phyloP scores from a whole-genome alignment of 306 rosid species.

The Glycine soja region DNA sequence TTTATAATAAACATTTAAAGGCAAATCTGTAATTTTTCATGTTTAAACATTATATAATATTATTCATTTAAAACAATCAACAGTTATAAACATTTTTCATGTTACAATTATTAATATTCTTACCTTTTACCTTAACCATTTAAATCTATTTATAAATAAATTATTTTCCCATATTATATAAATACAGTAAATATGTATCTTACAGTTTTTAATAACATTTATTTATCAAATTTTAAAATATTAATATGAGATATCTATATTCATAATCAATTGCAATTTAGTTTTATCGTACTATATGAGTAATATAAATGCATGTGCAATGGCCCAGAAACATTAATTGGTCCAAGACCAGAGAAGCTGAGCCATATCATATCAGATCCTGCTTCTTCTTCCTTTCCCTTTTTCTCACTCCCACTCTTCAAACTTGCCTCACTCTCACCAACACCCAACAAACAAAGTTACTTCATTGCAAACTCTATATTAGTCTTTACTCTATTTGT shows the following conservation, averaged over 20 bases:
- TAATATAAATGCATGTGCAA: not conserved
- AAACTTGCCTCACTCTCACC: not conserved
- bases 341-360: not conserved
- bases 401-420: not conserved
- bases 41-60: too few relatives aligned
- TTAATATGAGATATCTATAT: not conserved
- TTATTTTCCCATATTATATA: not conserved
- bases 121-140: not conserved
- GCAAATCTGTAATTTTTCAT: too few relatives aligned
- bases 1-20: too few relatives aligned
- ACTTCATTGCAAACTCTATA: not conserved
- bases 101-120: too few relatives aligned
- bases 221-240: not conserved
- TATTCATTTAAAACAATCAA: too few relatives aligned
- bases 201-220: not conserved
- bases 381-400: not conserved
- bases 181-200: too few relatives aligned
- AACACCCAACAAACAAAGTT: not conserved
- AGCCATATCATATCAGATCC: not conserved
- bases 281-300: not conserved
- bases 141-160: not conserved
- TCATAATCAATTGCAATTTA: too few relatives aligned
- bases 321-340: not conserved
- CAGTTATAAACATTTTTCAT: too few relatives aligned
- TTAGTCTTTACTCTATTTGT: not conserved